Percentiles rank a stretch among this genome's conserved stretches.
Conservation (phyloP, 345 rosid genomes). For the Reutealis trisperma region DNA sequence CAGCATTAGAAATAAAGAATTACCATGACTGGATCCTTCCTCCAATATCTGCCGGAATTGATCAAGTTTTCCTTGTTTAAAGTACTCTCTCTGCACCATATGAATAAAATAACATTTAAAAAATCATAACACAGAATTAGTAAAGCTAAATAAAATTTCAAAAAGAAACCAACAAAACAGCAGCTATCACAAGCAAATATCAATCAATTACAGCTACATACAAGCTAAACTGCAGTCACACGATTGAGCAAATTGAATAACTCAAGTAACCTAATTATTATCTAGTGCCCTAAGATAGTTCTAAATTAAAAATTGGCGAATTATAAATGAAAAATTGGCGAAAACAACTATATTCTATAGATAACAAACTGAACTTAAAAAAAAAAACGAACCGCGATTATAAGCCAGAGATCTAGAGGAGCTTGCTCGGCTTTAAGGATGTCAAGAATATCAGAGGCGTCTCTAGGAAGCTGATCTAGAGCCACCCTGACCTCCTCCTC, state of each 20-base stretch:
- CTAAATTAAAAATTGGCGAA: background rate
- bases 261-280: background rate
- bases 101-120: background rate
- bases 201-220: too few species aligned
- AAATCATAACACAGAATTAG: background rate
- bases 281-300: background rate
- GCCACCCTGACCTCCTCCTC: slow-evolving; percentile 98
- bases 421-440: slow-evolving; percentile 99
- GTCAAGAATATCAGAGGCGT: slow-evolving; percentile 95
- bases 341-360: background rate
- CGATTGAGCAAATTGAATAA: background rate
- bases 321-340: background rate
- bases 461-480: slow-evolving; percentile 95
- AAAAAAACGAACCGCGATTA: slow-evolving; percentile 73
- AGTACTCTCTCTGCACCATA: slow-evolving; percentile 80
- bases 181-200: background rate
- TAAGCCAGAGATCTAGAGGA: slow-evolving; percentile 97
- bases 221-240: background rate
- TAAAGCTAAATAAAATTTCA: background rate
- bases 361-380: background rate
- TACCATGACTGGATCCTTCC: slow-evolving; percentile 97
- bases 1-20: background rate
- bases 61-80: slow-evolving; percentile 89
- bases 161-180: background rate
- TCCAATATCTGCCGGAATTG: slow-evolving; percentile 94